Conservation (phyloP, 306 rosid genomes). For the Acacia confusa region DNA sequence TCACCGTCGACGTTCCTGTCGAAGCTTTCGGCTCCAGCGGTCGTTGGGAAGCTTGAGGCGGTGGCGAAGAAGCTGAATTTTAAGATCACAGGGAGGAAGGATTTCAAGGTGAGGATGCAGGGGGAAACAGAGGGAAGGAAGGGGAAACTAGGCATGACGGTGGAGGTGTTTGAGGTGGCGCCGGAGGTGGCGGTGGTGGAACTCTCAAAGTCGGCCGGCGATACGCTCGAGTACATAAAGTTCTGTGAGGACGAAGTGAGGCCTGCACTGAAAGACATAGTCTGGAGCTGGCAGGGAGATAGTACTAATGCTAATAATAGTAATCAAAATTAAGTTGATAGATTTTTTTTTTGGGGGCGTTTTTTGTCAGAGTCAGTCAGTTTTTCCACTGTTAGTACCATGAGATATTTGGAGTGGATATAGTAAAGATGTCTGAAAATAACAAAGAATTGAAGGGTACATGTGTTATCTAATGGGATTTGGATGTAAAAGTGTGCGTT, state of each 20-base stretch:
- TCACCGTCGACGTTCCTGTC: slow-evolving; percentile 59
- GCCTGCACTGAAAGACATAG: slow-evolving; percentile 81
- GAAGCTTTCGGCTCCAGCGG: slow-evolving; percentile 58
- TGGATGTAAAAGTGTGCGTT: not conserved
- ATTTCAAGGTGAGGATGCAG: slow-evolving; percentile 59
- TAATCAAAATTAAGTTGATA: not conserved
- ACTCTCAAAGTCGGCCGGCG: slow-evolving; percentile 64
- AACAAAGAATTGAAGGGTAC: not conserved
- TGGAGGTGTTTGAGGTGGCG: slow-evolving; percentile 73
- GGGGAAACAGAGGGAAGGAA: slow-evolving; percentile 67
- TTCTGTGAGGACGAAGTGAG: slow-evolving; percentile 71
- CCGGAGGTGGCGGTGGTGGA: slow-evolving; percentile 74
- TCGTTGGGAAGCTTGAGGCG: slow-evolving; percentile 50
- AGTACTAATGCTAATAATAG: not conserved
- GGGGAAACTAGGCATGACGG: slow-evolving; percentile 62
- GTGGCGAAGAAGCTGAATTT: slow-evolving; percentile 55
- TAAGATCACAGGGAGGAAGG: slow-evolving; percentile 45
- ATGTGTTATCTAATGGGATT: not conserved
- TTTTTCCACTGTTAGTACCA: not conserved
- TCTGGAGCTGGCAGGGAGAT: slow-evolving; percentile 95
- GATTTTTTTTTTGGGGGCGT: not conserved
- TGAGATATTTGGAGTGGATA: not conserved
- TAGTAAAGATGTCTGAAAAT: not conserved
- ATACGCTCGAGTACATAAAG: slow-evolving; percentile 65
- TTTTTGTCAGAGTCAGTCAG: not conserved